phyloP scores from a whole-genome alignment of 257 asterid genomes.

The Plantago major region DNA sequence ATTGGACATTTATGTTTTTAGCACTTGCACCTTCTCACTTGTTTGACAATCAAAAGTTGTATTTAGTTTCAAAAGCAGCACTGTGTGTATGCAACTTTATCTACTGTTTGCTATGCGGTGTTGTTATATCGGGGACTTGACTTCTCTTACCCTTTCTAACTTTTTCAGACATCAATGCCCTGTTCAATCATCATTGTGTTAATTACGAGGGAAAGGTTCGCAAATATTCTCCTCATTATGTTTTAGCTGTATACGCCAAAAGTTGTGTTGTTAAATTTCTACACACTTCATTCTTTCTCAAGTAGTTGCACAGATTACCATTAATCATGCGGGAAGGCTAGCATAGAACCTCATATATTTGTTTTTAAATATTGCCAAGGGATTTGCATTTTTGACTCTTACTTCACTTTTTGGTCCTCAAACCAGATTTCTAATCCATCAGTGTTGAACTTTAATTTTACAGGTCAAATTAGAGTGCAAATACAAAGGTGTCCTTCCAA shows the following conservation, averaged over 20 bases:
- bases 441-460: constrained; percentile 17
- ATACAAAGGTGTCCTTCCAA: constrained; percentile 80
- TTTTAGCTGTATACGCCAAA: constrained; percentile 10
- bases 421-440: neutral
- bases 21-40: neutral
- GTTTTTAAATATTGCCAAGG: neutral
- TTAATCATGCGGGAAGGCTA: neutral
- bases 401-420: too few species aligned
- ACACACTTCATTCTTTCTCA: neutral
- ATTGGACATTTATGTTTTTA: neutral
- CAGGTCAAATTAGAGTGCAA: constrained; percentile 77
- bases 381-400: neutral
- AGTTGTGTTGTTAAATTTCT: neutral
- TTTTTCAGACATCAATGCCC: constrained; percentile 69
- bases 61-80: constrained; percentile 4
- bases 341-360: constrained; percentile 1
- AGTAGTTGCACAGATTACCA: constrained; percentile 1
- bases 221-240: constrained; percentile 9
- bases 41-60: neutral
- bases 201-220: constrained; percentile 91
- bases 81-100: constrained; percentile 5
- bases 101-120: constrained; percentile 11
- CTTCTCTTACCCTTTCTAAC: constrained; percentile 11
- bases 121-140: constrained; percentile 13
- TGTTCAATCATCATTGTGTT: constrained; percentile 77